Base-by-base conservation (phyloP, 371 early-diverging fungal genomes). In the Circinella umbellata region DNA sequence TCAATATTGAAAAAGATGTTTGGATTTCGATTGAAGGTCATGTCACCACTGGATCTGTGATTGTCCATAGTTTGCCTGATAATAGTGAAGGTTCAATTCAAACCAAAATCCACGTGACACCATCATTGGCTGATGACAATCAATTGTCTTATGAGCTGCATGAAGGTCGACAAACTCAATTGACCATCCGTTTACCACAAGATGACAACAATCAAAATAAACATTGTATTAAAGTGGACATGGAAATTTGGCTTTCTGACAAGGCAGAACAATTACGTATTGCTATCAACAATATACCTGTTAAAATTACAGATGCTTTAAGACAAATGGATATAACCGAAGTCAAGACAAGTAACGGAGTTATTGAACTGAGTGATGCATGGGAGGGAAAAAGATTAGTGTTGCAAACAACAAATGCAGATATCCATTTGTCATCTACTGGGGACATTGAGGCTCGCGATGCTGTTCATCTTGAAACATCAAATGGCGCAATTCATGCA, bases 191-290 rank as follows among this genome's bases (percentile, higher is more conserved):
- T 10, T 17, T 71, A 48, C 72, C 72, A 9, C 51, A 61, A 42
- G 11, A 42, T 42, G 42, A 42, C 27, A 27, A 27, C 27, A 27
- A 27, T 10, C 18, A 34, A 48, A 60, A 53, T 3, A 35, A 59
- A n/a, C 2, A 53, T 47, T 48, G 61, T 18, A 35, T 68, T 46
- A 46, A 55, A 4, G 60, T 69, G 46, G 66, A 74, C 14, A 65
- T 74, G 62, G 69, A 70, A n/a, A 71, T 74, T n/a, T 74, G 64
- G 51, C 11, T 74, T 13, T 71, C 75, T 18, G 66, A 57, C 10
- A 68, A 49, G 17, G 62, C 66, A 36, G 54, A 70, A 51, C 18
- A 57, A n/a, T 55, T 74, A 10, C 49, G 48, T 27, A 55, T 74
- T 4, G 36, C 27, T 3, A 53, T 68, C 34, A 55, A 20, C 47